Evolutionary conservation across 352 stramenopile genomes (phyloP), one percentile per base, ranked within the genome.

Genomic region (Aphanomyces astaci): DNA sequence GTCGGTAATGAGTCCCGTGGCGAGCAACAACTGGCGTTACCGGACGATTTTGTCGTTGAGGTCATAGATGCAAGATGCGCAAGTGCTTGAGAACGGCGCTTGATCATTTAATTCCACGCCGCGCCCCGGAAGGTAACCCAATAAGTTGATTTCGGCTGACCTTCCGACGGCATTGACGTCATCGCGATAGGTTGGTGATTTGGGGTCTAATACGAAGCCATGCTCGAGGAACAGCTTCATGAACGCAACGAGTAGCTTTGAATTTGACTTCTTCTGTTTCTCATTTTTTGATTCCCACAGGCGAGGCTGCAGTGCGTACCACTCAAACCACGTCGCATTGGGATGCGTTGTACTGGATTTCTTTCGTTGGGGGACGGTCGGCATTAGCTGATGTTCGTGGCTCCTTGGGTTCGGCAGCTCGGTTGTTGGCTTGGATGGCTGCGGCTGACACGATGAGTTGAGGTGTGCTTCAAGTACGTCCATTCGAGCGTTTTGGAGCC

Each of bases 141-240:
- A 49, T 1, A 49, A 15, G 15, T n/a, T 15, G 17, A n/a, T n/a
- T n/a, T 49, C 40, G 40, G 22, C 40, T 15, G 22, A n/a, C 40
- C 17, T n/a, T 49, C 40, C 40, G 15, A 49, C 17, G 22, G 40
- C 22, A 15, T n/a, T 49, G 1, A 49, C 40, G 15, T 49, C 40
- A n/a, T 49, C 40, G 40, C 40, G 40, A 49, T 49, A 49, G 15
- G 40, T 49, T 49, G 40, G 17, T 15, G 40, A 15, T 15, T n/a
- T 49, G 17, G 31, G 13, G 19, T 71, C 60, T 1, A 78, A 57
- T 17, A 36, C 0, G 19, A 75, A 76, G 1, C 73, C 59, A 10
- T 48, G 24, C 0, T 62, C 27, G 1, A 78, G 63, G 40, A 78
- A 78, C 28, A 76, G 51, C 32, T 74, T 78, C 71, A 76, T 76